Evolutionary conservation across 2,329 filamentous ascomycete species (phyloP), one percentile per base, ranked within the genome.

Genomic region (Cercospora canescens): DNA sequence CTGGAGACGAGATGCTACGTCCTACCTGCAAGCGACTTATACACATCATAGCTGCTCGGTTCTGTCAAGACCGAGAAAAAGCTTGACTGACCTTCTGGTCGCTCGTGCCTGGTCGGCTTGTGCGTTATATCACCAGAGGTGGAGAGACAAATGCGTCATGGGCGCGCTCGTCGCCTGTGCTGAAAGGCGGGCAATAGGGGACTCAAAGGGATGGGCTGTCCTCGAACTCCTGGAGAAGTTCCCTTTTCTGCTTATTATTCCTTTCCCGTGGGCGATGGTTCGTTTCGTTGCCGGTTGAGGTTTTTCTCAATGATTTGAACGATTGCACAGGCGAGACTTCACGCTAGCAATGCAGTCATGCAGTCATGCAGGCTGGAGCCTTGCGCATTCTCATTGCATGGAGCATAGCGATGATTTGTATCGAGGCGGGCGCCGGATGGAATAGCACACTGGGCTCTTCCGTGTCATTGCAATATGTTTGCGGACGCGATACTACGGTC

Each of bases 81-180:
- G 30, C 30, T 26, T 14, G 11, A 26, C 4, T 11, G 12, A 12
- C 2, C 9, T 14, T 26, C 2, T n/a, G 45, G 12, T 30, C 21
- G 24, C 24, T 26, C 35, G 52, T 35, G 21, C n/a, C n/a, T 21
- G 30, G 5, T 7, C 28, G 8, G 30, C 52, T 56, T 56, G 52
- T 56, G n/a, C 32, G 52, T 11, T 35, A n/a, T 24, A 56, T 56
- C 52, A 56, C 52, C 52, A 56, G 52, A 56, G 52, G 52, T 56
- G 52, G 52, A 16, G 52, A 56, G 52, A 56, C 28, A 9, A 11
- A 21, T 35, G 52, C 28, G 52, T 56, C 52, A 56, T 56, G 6
- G 30, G 30, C 21, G 32, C n/a, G 39, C 18, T 50, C 24, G 45
- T 52, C 28, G 45, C 45, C 45, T 52, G 24, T 28, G 24, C 45